These are phyloP conservation scores for Scheffersomyces titani DNA, from an alignment of 1,139 yeast species.

Conservation along the genomic window DNA sequence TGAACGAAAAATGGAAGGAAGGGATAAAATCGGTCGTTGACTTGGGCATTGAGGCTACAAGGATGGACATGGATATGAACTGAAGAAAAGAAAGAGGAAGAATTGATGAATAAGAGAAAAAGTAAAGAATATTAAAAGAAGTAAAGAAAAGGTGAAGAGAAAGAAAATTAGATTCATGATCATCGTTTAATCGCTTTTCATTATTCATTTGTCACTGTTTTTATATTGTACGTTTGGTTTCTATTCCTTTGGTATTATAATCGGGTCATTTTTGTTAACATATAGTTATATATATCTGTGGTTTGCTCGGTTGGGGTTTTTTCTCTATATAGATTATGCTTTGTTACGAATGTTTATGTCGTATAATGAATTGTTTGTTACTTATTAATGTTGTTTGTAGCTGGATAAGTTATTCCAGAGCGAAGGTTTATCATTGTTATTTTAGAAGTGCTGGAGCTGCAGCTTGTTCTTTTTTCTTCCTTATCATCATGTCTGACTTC, in stretches of 20 bases:
- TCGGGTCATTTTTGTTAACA: background rate
- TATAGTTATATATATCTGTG: background rate
- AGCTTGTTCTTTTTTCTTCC: constrained; percentile 31
- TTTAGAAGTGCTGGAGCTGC: background rate
- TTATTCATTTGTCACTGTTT: background rate
- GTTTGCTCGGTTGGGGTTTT: background rate
- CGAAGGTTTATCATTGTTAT: background rate
- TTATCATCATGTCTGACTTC: constrained; percentile 67
- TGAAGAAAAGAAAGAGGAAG: background rate
- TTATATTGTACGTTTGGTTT: background rate
- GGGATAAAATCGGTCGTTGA: constrained; percentile 41
- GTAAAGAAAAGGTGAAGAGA: background rate
- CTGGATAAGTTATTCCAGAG: background rate
- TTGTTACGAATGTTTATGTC: constrained; percentile 1
- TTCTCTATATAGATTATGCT: background rate
- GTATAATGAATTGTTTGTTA: background rate
- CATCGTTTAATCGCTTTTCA: background rate
- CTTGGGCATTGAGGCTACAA: constrained; percentile 29
- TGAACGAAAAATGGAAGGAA: constrained; percentile 40
- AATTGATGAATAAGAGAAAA: background rate
- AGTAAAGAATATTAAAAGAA: background rate
- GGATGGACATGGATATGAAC: constrained; percentile 16
- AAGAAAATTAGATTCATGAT: background rate
- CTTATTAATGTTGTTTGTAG: background rate
- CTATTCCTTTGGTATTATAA: background rate